A percentile compares a stretch with the other conserved stretches of the same genome.
These are phyloP conservation scores for Leccinum griseonigrum DNA, from an alignment of 1,284 basidiomycete species.

Conservation along the genomic window DNA sequence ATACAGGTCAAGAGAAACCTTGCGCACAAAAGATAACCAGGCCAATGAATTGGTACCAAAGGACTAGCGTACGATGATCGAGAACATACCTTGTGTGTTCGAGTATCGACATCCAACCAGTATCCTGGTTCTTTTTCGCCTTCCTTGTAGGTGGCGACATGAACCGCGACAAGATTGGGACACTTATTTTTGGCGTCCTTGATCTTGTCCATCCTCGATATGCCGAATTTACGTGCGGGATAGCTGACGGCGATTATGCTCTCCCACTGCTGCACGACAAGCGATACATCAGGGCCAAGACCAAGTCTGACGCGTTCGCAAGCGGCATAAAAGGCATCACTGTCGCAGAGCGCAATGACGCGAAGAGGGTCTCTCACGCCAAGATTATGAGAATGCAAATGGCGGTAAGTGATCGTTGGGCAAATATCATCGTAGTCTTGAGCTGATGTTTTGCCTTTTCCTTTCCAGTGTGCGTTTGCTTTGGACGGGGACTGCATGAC, in stretches of 20 bases:
- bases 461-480: conserved; percentile 38
- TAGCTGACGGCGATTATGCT: conserved; percentile 93
- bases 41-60: not conserved
- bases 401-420: conserved; percentile 71
- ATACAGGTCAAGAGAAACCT: conserved; percentile 96
- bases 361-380: conserved; percentile 70
- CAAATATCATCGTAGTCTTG: conserved; percentile 57
- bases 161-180: conserved; percentile 81
- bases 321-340: conserved; percentile 90
- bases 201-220: conserved; percentile 79
- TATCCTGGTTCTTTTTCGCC: conserved; percentile 89
- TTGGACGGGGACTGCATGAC: conserved; percentile 25
- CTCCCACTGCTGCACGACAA: conserved; percentile 95
- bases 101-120: conserved; percentile 81
- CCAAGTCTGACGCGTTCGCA: conserved; percentile 87
- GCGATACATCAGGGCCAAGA: conserved; percentile 69
- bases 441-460: conserved; percentile 47
- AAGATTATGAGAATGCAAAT: conserved; percentile 59
- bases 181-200: conserved; percentile 84
- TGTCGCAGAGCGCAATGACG: conserved; percentile 88
- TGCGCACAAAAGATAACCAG: conserved; percentile 11
- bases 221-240: conserved; percentile 86
- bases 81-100: conserved; percentile 84
- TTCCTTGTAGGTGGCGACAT: conserved; percentile 93
- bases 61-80: not conserved